phyloP scores from a whole-genome alignment of 495 filamentous ascomycete genomes.

The Aspergillus cavernicola region DNA sequence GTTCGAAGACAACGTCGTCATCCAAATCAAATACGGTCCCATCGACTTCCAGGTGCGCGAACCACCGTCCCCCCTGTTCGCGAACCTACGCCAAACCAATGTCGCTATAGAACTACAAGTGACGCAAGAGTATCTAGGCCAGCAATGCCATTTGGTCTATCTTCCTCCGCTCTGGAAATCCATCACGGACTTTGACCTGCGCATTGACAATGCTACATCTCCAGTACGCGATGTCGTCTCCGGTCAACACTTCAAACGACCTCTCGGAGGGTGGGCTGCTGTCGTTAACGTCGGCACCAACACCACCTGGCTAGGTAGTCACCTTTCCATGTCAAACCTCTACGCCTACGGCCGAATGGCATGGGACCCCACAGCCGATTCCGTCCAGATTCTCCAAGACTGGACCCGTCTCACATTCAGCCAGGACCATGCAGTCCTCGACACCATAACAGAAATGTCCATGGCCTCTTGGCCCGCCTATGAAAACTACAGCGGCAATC shows the following conservation, averaged over 20 bases:
- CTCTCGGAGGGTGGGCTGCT: slow-evolving; percentile 58
- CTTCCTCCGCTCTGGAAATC: slow-evolving; percentile 64
- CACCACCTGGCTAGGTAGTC: slow-evolving; percentile 63
- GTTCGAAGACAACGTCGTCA: slow-evolving; percentile 66
- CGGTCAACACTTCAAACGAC: slow-evolving; percentile 55
- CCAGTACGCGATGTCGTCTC: slow-evolving; percentile 55
- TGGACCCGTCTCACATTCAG: slow-evolving; percentile 68
- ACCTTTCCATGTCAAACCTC: slow-evolving; percentile 68
- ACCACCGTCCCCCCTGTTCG: slow-evolving; percentile 64
- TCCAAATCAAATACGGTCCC: slow-evolving; percentile 72
- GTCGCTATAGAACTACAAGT: slow-evolving; percentile 64
- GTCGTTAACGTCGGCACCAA: slow-evolving; percentile 69
- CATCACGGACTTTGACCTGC: slow-evolving; percentile 63
- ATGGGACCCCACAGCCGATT: slow-evolving; percentile 52
- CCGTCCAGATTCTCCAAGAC: slow-evolving; percentile 51
- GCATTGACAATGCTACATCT: slow-evolving; percentile 51
- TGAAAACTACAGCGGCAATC: slow-evolving; percentile 67
- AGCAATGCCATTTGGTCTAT: slow-evolving; percentile 67
- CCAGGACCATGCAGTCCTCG: slow-evolving; percentile 46
- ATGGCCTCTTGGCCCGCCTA: slow-evolving; percentile 70
- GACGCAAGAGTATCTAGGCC: slow-evolving; percentile 67
- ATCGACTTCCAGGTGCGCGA: slow-evolving; percentile 78
- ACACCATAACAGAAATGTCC: slow-evolving; percentile 59
- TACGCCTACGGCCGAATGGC: slow-evolving; percentile 66
- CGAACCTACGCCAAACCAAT: slow-evolving; percentile 55